Evolutionary conservation across 805 yeast species (phyloP), one percentile per base, ranked within the genome.

Genomic region (Starmerella floris): DNA sequence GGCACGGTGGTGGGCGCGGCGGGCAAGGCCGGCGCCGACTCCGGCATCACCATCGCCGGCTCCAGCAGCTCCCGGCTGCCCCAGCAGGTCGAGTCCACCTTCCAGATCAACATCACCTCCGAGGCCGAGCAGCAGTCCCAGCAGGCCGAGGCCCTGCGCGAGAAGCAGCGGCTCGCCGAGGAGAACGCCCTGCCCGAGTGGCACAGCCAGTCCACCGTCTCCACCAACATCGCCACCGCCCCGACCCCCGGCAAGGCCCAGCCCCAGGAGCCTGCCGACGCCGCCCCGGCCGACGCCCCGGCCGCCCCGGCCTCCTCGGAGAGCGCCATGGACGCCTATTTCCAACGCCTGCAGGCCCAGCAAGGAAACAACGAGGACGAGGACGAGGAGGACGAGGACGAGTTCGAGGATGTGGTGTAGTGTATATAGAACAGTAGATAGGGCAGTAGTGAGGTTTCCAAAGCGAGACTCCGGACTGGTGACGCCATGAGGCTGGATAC

Each of bases 101-200:
- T 91, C 53, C 87, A 83, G 61, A 94, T 91, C 44, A 78, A 82
- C 52, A 85, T 91, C 52, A 71, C 80, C 41, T 77, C 94, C 4
- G 91, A 88, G 16, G 81, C 77, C 53, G 95, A 83, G 61, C 93
- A 83, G 55, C 75, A 76, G 47, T 69, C 72, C 51, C 77, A 72
- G 57, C 72, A 75, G 52, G 85, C 78, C 61, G 70, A 71, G 77
- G 76, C 52, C 66, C 73, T 56, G 79, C 81, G 59, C 62, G 76
- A 67, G 66, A 77, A 72, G 70, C 76, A 73, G 61, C 78, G 72
- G 60, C 70, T 74, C 51, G 69, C 87, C 60, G 79, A 81, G 57
- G 95, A 88, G 61, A 91, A 91, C 59, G 95, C 95, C 3, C 69
- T 91, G 51, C 99, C 99, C 6, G 79, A 91, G 23, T 91, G 99